Conservation (phyloP, 2,329 filamentous ascomycete species). For the Aspergillus bombycis region DNA sequence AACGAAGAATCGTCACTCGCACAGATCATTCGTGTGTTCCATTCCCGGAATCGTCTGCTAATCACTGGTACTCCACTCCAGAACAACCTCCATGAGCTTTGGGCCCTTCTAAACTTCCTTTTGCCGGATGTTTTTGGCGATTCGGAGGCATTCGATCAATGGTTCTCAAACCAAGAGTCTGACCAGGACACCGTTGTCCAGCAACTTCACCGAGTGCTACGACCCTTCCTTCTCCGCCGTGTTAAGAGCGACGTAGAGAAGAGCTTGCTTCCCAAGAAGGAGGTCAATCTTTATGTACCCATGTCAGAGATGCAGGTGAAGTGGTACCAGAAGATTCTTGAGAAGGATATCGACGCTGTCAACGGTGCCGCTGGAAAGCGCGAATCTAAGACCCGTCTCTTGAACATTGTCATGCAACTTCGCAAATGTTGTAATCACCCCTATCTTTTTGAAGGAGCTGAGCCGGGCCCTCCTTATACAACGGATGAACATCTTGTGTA, state of each 20-base stretch:
- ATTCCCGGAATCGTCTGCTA: slow-evolving; percentile 89
- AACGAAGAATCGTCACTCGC: slow-evolving; percentile 97
- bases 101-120: slow-evolving; percentile 95
- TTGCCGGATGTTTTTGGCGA: slow-evolving; percentile 98
- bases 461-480: slow-evolving; percentile 95
- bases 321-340: slow-evolving; percentile 98
- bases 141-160: slow-evolving; percentile 93
- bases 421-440: slow-evolving; percentile 99
- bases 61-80: slow-evolving; percentile 97
- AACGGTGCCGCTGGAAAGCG: slow-evolving; percentile 95
- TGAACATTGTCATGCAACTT: slow-evolving; percentile 99
- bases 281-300: slow-evolving; percentile 93
- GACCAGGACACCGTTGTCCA: slow-evolving; percentile 96
- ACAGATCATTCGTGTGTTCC: slow-evolving; percentile 94
- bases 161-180: slow-evolving; percentile 88
- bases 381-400: slow-evolving; percentile 92
- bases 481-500: slow-evolving; percentile 94
- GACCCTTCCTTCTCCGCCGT: slow-evolving; percentile 90
- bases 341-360: slow-evolving; percentile 98
- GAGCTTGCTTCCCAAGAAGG: slow-evolving; percentile 94
- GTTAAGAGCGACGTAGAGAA: slow-evolving; percentile 99
- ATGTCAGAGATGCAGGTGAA: slow-evolving; percentile 99
- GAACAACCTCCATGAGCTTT: slow-evolving; percentile 97
- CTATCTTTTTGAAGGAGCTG: slow-evolving; percentile 95
- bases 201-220: slow-evolving; percentile 88